Percentiles rank a stretch among this genome's conserved stretches.
Evolutionary conservation across 192 early-diverging fungal species (phyloP).

Genomic region (Umbelopsis vinacea): DNA sequence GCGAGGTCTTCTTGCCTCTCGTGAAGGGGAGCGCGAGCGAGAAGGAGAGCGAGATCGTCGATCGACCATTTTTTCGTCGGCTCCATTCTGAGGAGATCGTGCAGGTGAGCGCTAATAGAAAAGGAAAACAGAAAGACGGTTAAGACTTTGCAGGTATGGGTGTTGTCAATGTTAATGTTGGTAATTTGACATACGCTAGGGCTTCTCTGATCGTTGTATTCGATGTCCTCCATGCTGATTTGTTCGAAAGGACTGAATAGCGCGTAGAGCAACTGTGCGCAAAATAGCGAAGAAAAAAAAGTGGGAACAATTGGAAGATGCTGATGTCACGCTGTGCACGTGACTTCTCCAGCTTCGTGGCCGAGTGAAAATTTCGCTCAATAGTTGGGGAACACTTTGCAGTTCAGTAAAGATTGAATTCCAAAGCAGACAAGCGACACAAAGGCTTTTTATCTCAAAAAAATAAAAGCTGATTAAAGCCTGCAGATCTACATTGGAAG

Average conservation of each 20-base stretch:
- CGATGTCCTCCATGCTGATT: slow-evolving; percentile 5
- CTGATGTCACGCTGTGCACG: slow-evolving; percentile 10
- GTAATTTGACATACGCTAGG: slow-evolving; percentile 2
- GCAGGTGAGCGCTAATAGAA: background rate
- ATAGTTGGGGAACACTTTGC: background rate
- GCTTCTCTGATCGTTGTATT: slow-evolving; percentile 8
- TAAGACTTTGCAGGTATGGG: too few relatives aligned
- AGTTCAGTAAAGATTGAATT: slow-evolving; percentile 1
- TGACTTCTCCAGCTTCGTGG: background rate
- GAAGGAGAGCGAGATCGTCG: slow-evolving; percentile 22
- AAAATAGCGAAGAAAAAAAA: background rate
- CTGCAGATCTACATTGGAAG: slow-evolving; percentile 2
- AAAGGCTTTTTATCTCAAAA: background rate
- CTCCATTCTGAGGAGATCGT: slow-evolving; percentile 2
- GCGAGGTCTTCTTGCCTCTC: slow-evolving; percentile 16
- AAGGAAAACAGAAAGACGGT: background rate
- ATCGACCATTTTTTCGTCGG: background rate
- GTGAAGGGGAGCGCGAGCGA: slow-evolving; percentile 22
- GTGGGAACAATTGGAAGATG: background rate
- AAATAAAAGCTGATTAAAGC: background rate
- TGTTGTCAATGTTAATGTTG: too few relatives aligned
- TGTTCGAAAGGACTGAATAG: background rate
- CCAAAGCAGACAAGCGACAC: background rate
- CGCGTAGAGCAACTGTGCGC: background rate
- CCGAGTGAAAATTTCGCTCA: background rate